These are phyloP conservation scores for Huntiella moniliformis DNA, from an alignment of 2,329 filamentous ascomycete species.

Conservation along the genomic window DNA sequence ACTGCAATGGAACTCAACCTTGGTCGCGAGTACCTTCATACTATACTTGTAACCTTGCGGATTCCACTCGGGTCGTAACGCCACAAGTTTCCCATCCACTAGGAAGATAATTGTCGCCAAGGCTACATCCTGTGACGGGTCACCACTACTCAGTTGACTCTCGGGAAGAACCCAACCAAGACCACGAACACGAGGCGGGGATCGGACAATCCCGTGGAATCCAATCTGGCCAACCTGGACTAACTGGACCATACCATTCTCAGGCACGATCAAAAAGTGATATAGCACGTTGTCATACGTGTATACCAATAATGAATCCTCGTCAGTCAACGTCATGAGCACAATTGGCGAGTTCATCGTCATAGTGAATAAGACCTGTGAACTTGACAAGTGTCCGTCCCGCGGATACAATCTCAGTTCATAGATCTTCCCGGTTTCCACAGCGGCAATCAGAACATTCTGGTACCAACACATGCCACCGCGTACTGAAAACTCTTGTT, in stretches of 20 bases:
- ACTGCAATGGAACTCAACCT: slow-evolving; percentile 85
- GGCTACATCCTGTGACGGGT: slow-evolving; percentile 87
- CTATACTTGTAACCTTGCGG: slow-evolving; percentile 84
- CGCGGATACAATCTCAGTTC: slow-evolving; percentile 86
- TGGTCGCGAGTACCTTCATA: slow-evolving; percentile 90
- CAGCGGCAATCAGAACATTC: slow-evolving; percentile 79
- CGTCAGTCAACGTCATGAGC: slow-evolving; percentile 69
- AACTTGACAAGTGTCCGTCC: slow-evolving; percentile 57
- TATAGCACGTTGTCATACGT: slow-evolving; percentile 93
- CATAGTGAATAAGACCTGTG: slow-evolving; percentile 57
- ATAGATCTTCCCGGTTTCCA: slow-evolving; percentile 68
- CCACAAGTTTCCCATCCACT: slow-evolving; percentile 90
- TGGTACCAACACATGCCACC: slow-evolving; percentile 99
- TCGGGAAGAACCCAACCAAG: slow-evolving; percentile 94
- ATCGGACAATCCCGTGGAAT: slow-evolving; percentile 88
- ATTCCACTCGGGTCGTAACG: slow-evolving; percentile 72
- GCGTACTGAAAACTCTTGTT: slow-evolving; percentile 80
- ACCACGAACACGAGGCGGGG: slow-evolving; percentile 76
- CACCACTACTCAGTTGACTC: slow-evolving; percentile 69
- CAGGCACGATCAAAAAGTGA: slow-evolving; percentile 73
- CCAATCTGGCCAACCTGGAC: slow-evolving; percentile 95
- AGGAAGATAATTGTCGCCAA: slow-evolving; percentile 86
- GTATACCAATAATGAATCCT: slow-evolving; percentile 89
- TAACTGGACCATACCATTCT: slow-evolving; percentile 50
- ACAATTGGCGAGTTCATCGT: slow-evolving; percentile 72